Evolutionary conservation across 2,329 filamentous ascomycete genomes (phyloP), one percentile per base, ranked within the genome.

Genomic region (Cladosporium halotolerans): DNA sequence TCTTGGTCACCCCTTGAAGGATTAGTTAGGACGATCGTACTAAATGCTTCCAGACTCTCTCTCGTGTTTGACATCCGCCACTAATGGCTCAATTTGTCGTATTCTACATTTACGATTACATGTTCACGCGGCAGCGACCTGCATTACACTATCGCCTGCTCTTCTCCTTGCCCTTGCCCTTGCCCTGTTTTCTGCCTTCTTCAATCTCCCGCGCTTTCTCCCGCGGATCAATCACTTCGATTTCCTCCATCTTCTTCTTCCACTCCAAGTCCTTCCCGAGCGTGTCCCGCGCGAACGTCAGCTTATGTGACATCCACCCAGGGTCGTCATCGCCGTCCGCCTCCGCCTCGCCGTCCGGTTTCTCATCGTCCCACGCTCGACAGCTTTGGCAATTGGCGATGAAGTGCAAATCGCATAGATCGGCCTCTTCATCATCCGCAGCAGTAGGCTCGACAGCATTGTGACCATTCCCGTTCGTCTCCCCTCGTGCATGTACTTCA

Each of bases 371-470:
- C 89, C 91, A 96, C 0, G 85, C 81, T 55, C 82, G 83, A 69
- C 93, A 97, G 42, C 89, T 96, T 67, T 96, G 89, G 69, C 93
- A 99, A 63, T 95, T 88, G 45, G 87, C 88, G 58, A 99, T 95
- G 70, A 97, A 99, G 68, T 99, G 93, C 34, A 99, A 73, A 68
- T 97, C 93, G 66, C 93, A 99, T 3, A 95, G 77, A 46, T 79
- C 79, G 2, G 83, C 84, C 67, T 95, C 89, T 6, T 68, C 66
- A 38, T 86, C 82, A 2, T 85, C 84, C 57, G 66, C 69, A 53
- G 52, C 46, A 14, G 23, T 46, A 10, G 45, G 11, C n/a, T 52
- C 42, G 16, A 32, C 45, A 5, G 42, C 39, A 11, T 28, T 36
- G 6, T 54, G 43, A 9, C 50, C 50, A 16, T 34, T 23, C 11